phyloP scores from a whole-genome alignment of 225 moss, liverwort and hornwort genomes.

The Straminergon stramineum region DNA sequence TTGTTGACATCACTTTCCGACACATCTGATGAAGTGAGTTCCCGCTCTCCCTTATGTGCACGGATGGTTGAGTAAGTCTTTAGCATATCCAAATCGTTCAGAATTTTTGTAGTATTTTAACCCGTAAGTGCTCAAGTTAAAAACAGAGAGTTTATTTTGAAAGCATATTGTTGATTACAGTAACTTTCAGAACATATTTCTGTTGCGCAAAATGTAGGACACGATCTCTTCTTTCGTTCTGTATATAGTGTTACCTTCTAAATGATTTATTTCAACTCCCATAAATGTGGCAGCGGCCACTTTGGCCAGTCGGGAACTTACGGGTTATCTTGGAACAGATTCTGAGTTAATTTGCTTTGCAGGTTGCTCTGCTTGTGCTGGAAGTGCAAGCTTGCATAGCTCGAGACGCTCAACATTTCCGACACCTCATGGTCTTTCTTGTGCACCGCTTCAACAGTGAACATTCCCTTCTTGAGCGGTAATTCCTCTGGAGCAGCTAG shows the following conservation, averaged over 20 bases:
- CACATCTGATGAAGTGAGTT: conserved; percentile 68
- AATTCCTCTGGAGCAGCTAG: not conserved
- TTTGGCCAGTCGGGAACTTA: not conserved
- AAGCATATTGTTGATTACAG: not conserved
- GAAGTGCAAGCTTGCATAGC: conserved; percentile 90
- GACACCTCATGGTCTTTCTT: conserved; percentile 70
- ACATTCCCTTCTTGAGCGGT: conserved; percentile 77
- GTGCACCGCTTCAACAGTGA: conserved; percentile 74
- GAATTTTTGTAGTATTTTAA: not conserved
- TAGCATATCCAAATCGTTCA: not conserved
- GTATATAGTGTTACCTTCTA: not conserved
- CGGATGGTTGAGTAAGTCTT: not conserved
- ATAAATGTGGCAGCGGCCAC: not conserved
- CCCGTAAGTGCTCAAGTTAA: not conserved
- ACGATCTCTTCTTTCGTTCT: not conserved
- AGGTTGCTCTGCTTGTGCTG: conserved; percentile 87
- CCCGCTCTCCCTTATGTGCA: not conserved
- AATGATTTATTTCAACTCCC: not conserved
- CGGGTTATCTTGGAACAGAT: not conserved
- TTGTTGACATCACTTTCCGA: conserved; percentile 78
- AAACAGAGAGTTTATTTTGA: not conserved
- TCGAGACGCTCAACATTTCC: conserved; percentile 74
- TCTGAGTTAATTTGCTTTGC: not conserved
- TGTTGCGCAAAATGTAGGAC: not conserved
- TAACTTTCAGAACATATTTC: not conserved